Evolutionary conservation across 2,329 filamentous ascomycete genomes (phyloP).

Genomic region (Pezicula radicicola): DNA sequence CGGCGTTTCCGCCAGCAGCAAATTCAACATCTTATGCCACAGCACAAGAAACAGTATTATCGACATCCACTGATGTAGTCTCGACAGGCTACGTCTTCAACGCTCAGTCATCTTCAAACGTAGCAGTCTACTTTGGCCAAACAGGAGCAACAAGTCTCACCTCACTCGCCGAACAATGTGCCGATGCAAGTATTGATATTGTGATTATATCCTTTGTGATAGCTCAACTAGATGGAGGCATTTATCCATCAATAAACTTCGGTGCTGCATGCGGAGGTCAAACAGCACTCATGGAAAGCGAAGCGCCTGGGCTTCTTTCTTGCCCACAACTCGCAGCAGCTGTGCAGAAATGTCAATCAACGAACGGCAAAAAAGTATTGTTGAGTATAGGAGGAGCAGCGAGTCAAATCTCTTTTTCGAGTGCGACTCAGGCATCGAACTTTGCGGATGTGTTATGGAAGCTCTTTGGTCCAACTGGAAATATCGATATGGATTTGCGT

Average conservation of each 20-base stretch:
- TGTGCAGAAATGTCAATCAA: conserved; percentile 30
- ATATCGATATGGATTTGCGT: conserved; percentile 20
- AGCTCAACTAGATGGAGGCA: conserved; percentile 3
- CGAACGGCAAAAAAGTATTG: conserved; percentile 35
- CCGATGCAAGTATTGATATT: conserved; percentile 31
- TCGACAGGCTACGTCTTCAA: conserved; percentile 17
- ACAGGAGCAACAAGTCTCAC: conserved; percentile 22
- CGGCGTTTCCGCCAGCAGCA: not conserved
- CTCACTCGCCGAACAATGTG: conserved; percentile 27
- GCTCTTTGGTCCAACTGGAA: conserved; percentile 30
- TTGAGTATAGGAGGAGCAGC: conserved; percentile 32
- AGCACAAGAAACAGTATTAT: not conserved
- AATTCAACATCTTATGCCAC: not conserved
- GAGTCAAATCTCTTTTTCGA: conserved; percentile 25
- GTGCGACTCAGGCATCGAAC: conserved; percentile 21
- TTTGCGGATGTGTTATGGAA: conserved; percentile 32
- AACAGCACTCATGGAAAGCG: conserved; percentile 26
- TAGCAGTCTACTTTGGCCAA: conserved; percentile 32
- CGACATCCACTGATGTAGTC: not conserved
- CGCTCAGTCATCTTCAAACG: conserved; percentile 19
- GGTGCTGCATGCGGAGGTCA: conserved; percentile 32
- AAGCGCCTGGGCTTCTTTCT: conserved; percentile 34
- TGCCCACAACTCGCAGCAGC: conserved; percentile 31
- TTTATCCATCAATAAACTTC: conserved; percentile 20
- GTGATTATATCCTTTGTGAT: conserved; percentile 28